Base-by-base conservation (phyloP, 2,329 filamentous ascomycete species). In the Fusarium falciforme region DNA sequence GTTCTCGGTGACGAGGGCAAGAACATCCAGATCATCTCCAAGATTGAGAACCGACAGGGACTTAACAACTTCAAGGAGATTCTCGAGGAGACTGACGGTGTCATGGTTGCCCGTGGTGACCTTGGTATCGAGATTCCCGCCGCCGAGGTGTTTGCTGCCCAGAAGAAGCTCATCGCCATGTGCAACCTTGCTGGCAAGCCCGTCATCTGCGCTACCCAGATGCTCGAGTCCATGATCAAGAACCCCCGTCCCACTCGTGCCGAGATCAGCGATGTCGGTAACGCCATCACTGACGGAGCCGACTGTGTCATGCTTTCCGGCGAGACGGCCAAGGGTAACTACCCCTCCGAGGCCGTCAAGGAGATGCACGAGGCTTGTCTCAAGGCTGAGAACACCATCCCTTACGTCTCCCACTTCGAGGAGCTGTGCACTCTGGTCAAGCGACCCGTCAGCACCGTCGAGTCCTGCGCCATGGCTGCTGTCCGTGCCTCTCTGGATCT, bases 91-190 rank as follows among this genome's bases (percentile, higher is more conserved):
- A 98, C 96, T 7, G 96, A 99, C 84, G 96, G 96, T 90, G 95
- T 99, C 88, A 99, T 99, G 96, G 96, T 99, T 78, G 96, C 96
- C 81, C 96, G 96, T 91, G 96, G 96, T 88, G 96, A 98, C 83
- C 81, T 84, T 35, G 96, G 96, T 89, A 99, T 99, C 80, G 96
- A 99, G 88, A 99, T 99, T 80, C 96, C 96, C 59, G 96, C 96
- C 71, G 94, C 96, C 75, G 96, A 99, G 89, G 96, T 99, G 77
- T 99, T 99, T 86, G 94, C 97, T 78, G 96, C 96, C 66, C 96
- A 99, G 90, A 99, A 99, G 93, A 99, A 99, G 94, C 95, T 99
- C 91, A 99, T 99, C 85, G 95, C 96, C 86, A 98, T 98, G 92
- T 99, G 96, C 92, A 99, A 99, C 89, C 92, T 98, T 82, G 95